Conservation (phyloP, 495 filamentous ascomycete species). For the Xylaria venustula region DNA sequence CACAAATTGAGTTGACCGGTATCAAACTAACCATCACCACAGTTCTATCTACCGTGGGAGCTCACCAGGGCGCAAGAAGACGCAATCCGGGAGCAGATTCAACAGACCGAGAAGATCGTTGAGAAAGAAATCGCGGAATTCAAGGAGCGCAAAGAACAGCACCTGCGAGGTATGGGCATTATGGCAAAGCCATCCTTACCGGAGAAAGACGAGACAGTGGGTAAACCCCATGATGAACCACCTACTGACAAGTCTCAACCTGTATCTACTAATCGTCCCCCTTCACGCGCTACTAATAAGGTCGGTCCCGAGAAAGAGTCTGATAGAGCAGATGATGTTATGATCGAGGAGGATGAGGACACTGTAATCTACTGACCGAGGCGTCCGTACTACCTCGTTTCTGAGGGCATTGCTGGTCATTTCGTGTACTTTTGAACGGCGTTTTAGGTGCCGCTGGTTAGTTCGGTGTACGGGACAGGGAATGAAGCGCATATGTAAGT, state of each 20-base stretch:
- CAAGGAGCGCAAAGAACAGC: slow-evolving; percentile 32
- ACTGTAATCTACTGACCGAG: slow-evolving; percentile 72
- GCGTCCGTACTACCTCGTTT: neutral
- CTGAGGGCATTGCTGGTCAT: neutral
- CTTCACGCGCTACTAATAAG: slow-evolving; percentile 30
- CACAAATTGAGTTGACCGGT: slow-evolving; percentile 2
- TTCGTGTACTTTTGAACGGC: neutral
- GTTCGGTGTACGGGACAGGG: neutral
- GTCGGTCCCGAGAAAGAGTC: slow-evolving; percentile 42
- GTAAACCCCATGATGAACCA: slow-evolving; percentile 47
- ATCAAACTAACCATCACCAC: slow-evolving; percentile 21
- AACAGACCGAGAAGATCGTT: slow-evolving; percentile 44
- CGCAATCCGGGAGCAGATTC: slow-evolving; percentile 46
- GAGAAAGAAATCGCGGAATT: slow-evolving; percentile 46
- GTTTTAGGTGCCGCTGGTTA: neutral
- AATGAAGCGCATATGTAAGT: neutral
- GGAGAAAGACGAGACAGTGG: slow-evolving; percentile 31
- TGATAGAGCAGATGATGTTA: slow-evolving; percentile 69
- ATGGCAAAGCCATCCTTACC: slow-evolving; percentile 18
- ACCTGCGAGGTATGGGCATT: slow-evolving; percentile 30
- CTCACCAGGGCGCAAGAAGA: slow-evolving; percentile 53
- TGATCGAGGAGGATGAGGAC: slow-evolving; percentile 77
- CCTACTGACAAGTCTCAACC: slow-evolving; percentile 43
- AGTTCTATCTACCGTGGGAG: slow-evolving; percentile 93
- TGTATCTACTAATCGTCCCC: slow-evolving; percentile 32